These are phyloP conservation scores for Spinellus fusiger DNA, from an alignment of 192 early-diverging fungal species.

Conservation along the genomic window DNA sequence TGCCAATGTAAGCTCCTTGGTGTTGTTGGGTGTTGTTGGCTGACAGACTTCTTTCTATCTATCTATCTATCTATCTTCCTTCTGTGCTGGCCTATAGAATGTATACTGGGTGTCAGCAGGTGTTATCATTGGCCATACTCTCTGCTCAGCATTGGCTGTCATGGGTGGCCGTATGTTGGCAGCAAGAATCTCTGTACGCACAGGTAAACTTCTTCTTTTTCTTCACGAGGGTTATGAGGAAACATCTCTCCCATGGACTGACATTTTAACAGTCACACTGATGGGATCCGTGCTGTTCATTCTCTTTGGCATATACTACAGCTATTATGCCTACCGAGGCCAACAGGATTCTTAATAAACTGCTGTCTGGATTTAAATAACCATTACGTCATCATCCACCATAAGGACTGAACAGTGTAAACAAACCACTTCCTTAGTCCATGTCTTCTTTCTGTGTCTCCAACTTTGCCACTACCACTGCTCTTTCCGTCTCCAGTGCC, in stretches of 20 bases:
- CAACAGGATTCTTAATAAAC: not conserved
- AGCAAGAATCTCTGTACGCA: conserved; percentile 78
- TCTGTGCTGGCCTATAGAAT: conserved; percentile 47
- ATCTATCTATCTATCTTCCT: not conserved
- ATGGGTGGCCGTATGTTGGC: conserved; percentile 89
- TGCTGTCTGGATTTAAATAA: not conserved
- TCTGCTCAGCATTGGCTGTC: conserved; percentile 91
- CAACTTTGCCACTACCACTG: conserved; percentile 45
- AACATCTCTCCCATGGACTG: not conserved
- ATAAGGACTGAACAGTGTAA: not conserved
- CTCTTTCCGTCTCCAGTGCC: conserved; percentile 51
- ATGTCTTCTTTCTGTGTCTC: conserved; percentile 32
- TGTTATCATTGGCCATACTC: conserved; percentile 81
- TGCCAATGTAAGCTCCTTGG: conserved; percentile 54
- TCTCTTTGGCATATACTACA: conserved; percentile 56
- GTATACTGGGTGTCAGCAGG: conserved; percentile 89
- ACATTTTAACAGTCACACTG: conserved; percentile 55
- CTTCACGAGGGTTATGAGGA: not conserved
- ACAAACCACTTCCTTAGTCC: too few relatives aligned
- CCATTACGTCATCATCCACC: not conserved
- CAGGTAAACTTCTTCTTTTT: conserved; percentile 42
- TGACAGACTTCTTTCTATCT: not conserved
- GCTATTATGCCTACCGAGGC: conserved; percentile 9
- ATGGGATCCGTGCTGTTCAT: conserved; percentile 85
- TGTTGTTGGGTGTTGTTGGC: not conserved